A percentile compares a stretch with the other conserved stretches of the same genome.
phyloP scores from a whole-genome alignment of 164 flowering plant genomes.

The Vitis vinifera region DNA sequence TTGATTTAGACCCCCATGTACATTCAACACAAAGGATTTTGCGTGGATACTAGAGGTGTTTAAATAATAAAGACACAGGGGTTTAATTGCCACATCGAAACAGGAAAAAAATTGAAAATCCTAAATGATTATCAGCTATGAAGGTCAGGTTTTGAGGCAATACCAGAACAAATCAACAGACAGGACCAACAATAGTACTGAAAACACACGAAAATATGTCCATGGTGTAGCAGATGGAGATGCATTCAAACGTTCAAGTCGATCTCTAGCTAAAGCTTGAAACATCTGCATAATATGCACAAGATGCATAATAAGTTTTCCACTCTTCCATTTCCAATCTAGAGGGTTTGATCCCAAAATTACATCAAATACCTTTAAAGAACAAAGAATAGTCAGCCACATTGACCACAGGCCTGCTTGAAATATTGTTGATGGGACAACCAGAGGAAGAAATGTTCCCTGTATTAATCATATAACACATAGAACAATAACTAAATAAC shows the following conservation, averaged over 20 bases:
- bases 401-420: conserved; percentile 78
- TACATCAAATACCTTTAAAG: conserved; percentile 64
- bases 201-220: conserved; percentile 89
- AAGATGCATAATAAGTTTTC: background rate
- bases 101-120: background rate
- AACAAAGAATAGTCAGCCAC: conserved; percentile 82
- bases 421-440: conserved; percentile 71
- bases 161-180: conserved; percentile 73
- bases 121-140: background rate
- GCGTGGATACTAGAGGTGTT: no score
- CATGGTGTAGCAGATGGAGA: conserved; percentile 92
- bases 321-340: background rate
- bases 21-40: no score
- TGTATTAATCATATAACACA: conserved; percentile 18
- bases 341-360: background rate
- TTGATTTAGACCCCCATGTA: no score
- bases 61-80: no score
- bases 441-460: conserved; percentile 91
- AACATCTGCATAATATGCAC: conserved; percentile 68
- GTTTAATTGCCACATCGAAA: no score
- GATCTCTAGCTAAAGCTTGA: conserved; percentile 90
- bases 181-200: conserved; percentile 69
- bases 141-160: background rate
- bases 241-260: conserved; percentile 90
- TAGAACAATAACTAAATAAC: no score